A percentile compares a stretch with the other conserved stretches of the same genome.
phyloP scores from a whole-genome alignment of 371 early-diverging fungal genomes.

The Syncephalis plumigaleata region DNA sequence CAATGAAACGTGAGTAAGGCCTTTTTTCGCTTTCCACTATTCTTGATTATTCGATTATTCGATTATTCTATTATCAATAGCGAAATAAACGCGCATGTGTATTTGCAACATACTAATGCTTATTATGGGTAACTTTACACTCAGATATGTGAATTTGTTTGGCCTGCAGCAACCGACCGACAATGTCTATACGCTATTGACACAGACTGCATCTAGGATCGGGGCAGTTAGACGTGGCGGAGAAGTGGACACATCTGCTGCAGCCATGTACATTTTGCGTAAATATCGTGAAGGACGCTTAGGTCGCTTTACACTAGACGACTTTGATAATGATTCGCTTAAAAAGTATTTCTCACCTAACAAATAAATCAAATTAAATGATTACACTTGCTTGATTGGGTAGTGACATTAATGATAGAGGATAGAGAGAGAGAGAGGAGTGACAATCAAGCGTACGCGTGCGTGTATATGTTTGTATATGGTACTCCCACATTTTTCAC shows the following conservation, averaged over 20 bases:
- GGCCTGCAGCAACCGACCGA: conserved; percentile 41
- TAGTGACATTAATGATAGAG: no score
- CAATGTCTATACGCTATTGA: conserved; percentile 34
- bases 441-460: no score
- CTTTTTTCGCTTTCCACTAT: no score
- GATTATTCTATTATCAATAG: background rate
- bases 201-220: conserved; percentile 41
- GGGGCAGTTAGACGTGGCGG: conserved; percentile 67
- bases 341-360: conserved; percentile 20
- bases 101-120: no score
- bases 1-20: conserved; percentile 14
- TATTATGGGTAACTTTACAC: background rate
- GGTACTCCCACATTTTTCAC: no score
- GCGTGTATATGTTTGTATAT: no score
- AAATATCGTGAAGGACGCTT: conserved; percentile 53
- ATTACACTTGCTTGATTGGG: background rate
- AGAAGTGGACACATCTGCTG: conserved; percentile 33
- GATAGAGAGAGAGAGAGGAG: no score
- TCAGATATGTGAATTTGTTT: conserved; percentile 23
- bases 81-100: background rate
- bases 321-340: conserved; percentile 26
- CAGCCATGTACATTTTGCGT: conserved; percentile 51
- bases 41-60: background rate
- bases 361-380: background rate
- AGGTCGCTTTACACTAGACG: conserved; percentile 55